Percentiles rank a stretch among this genome's conserved stretches.
Conservation (phyloP, 768 basidiomycete species). For the Boletus pseudopeckii region DNA sequence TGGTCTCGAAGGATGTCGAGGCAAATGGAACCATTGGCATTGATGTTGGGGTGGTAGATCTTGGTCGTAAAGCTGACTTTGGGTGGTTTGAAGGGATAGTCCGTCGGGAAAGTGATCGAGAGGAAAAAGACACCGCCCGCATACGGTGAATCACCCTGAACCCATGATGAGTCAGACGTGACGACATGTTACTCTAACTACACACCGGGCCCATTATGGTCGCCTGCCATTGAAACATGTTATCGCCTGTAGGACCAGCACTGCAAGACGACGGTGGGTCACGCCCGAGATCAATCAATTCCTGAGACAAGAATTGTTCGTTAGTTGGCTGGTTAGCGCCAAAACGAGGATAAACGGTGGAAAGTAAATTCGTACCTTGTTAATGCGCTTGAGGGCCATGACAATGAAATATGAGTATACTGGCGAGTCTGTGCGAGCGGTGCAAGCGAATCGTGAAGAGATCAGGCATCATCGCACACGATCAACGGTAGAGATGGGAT, state of each 20-base stretch:
- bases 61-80: constrained; percentile 99
- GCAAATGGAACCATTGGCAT: constrained; percentile 98
- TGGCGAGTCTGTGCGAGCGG: constrained; percentile 14
- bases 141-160: constrained; percentile 93
- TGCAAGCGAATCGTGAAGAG: constrained; percentile 20
- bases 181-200: constrained; percentile 13
- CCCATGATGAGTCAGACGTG: constrained; percentile 24
- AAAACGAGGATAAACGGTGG: background rate
- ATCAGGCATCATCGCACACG: constrained; percentile 37
- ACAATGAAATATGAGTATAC: constrained; percentile 8
- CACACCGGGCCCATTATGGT: constrained; percentile 99
- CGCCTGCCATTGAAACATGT: constrained; percentile 99
- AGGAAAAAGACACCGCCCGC: constrained; percentile 99
- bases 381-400: constrained; percentile 99
- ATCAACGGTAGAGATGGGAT: constrained; percentile 29
- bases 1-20: constrained; percentile 98
- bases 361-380: constrained; percentile 65
- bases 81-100: constrained; percentile 99
- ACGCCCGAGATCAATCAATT: constrained; percentile 98
- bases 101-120: constrained; percentile 88
- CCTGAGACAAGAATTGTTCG: constrained; percentile 46
- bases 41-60: constrained; percentile 99
- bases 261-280: constrained; percentile 99
- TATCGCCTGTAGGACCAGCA: constrained; percentile 95
- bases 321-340: constrained; percentile 9